phyloP scores from a whole-genome alignment of 345 rosid species.

The Dovyalis caffra region DNA sequence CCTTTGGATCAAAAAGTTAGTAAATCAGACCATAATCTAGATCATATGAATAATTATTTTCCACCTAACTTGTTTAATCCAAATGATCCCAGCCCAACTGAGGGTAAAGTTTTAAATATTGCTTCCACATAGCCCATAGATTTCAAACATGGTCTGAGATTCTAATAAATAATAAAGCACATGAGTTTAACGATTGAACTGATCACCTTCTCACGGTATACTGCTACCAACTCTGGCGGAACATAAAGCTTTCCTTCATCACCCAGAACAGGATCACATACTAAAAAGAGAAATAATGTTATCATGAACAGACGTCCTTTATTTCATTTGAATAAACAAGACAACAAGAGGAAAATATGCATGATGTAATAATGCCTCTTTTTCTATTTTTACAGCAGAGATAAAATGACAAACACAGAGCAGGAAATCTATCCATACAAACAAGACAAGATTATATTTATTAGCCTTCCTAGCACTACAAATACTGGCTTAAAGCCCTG shows the following conservation, averaged over 20 bases:
- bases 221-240: slow-evolving; percentile 73
- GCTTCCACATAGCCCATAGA: too few species aligned
- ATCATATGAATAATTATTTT: background rate
- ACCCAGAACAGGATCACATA: slow-evolving; percentile 99
- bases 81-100: background rate
- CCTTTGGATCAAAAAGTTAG: background rate
- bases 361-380: background rate
- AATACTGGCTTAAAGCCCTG: background rate
- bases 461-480: background rate
- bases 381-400: background rate
- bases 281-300: slow-evolving; percentile 37
- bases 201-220: slow-evolving; percentile 86
- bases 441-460: background rate
- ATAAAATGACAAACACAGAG: background rate
- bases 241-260: slow-evolving; percentile 99
- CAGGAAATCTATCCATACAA: background rate
- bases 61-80: background rate
- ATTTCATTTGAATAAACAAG: background rate
- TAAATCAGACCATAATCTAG: background rate
- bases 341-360: background rate
- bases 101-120: too few species aligned
- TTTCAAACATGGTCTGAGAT: too few species aligned
- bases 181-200: background rate
- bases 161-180: background rate
- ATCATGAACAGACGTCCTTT: slow-evolving; percentile 18